A percentile compares a stretch with the other conserved stretches of the same genome.
Conservation (phyloP, 1,284 basidiomycete genomes). For the Leccinum pachyderme region DNA sequence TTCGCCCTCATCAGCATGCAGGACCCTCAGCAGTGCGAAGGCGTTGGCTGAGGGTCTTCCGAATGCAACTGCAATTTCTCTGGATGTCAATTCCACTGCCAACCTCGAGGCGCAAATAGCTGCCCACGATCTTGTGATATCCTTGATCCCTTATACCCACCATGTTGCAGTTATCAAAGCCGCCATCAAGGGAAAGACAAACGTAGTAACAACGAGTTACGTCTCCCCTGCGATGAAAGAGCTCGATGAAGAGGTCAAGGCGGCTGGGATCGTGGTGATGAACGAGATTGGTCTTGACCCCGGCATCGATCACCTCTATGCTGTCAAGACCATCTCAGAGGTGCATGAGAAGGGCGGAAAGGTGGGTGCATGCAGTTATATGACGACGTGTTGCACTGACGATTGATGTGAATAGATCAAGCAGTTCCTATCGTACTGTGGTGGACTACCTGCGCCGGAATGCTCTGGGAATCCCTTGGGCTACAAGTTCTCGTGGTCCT, state of each 20-base stretch:
- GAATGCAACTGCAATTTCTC: slow-evolving; percentile 70
- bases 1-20: slow-evolving; percentile 59
- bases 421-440: slow-evolving; percentile 95
- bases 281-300: slow-evolving; percentile 99
- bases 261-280: slow-evolving; percentile 92
- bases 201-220: slow-evolving; percentile 98
- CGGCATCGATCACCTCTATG: slow-evolving; percentile 93
- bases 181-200: slow-evolving; percentile 91
- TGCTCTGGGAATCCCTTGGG: slow-evolving; percentile 93
- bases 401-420: slow-evolving; percentile 60
- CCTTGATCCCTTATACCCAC: slow-evolving; percentile 94
- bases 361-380: slow-evolving; percentile 39
- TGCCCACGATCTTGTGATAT: slow-evolving; percentile 91
- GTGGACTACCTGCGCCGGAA: slow-evolving; percentile 91
- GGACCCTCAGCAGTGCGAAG: slow-evolving; percentile 77
- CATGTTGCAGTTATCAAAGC: slow-evolving; percentile 92
- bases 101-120: slow-evolving; percentile 82
- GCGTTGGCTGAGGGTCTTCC: slow-evolving; percentile 69
- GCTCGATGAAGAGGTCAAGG: slow-evolving; percentile 81
- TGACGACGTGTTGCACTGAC: slow-evolving; percentile 2
- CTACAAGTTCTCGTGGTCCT: slow-evolving; percentile 99
- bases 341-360: slow-evolving; percentile 95
- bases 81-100: slow-evolving; percentile 77
- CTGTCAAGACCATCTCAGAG: slow-evolving; percentile 94
- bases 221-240: slow-evolving; percentile 88